These are phyloP conservation scores for Ceratocystis diversiconidia DNA, from an alignment of 2,329 filamentous ascomycete genomes.

Conservation along the genomic window DNA sequence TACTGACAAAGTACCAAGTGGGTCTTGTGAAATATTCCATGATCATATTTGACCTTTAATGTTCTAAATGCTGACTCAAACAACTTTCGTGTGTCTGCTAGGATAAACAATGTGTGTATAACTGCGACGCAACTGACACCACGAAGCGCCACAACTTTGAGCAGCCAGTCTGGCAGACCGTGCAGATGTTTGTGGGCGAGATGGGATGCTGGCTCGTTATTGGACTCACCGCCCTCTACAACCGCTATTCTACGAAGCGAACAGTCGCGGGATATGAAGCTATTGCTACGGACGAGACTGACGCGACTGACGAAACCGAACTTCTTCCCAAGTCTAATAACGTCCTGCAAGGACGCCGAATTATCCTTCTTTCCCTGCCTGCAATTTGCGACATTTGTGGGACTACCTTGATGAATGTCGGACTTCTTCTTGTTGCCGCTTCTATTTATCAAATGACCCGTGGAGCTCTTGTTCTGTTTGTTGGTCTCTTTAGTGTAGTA, in stretches of 20 bases:
- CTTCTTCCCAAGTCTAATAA: conserved; percentile 38
- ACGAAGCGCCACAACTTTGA: conserved; percentile 63
- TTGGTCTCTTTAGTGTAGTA: conserved; percentile 84
- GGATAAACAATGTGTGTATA: conserved; percentile 93
- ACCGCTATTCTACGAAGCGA: conserved; percentile 36
- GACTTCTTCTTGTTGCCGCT: conserved; percentile 81
- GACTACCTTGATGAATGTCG: conserved; percentile 95
- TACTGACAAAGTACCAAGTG: conserved; percentile 93
- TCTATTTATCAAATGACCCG: conserved; percentile 99
- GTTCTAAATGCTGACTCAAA: background rate
- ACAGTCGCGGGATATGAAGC: conserved; percentile 48
- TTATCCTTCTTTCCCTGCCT: conserved; percentile 66
- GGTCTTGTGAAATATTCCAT: conserved; percentile 20
- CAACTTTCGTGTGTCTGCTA: conserved; percentile 24
- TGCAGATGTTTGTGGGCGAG: conserved; percentile 97
- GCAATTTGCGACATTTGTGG: conserved; percentile 88
- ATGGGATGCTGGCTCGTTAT: conserved; percentile 93
- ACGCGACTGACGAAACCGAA: conserved; percentile 27
- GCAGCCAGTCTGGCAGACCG: conserved; percentile 89
- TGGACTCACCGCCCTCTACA: conserved; percentile 50
- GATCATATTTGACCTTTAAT: background rate
- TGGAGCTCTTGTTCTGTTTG: conserved; percentile 86
- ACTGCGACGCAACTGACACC: conserved; percentile 61
- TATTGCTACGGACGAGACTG: conserved; percentile 36
- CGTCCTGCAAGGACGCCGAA: conserved; percentile 53